Evolutionary conservation across 2,329 filamentous ascomycete genomes (phyloP), one percentile per base, ranked within the genome.

Genomic region (Fusarium sp.): DNA sequence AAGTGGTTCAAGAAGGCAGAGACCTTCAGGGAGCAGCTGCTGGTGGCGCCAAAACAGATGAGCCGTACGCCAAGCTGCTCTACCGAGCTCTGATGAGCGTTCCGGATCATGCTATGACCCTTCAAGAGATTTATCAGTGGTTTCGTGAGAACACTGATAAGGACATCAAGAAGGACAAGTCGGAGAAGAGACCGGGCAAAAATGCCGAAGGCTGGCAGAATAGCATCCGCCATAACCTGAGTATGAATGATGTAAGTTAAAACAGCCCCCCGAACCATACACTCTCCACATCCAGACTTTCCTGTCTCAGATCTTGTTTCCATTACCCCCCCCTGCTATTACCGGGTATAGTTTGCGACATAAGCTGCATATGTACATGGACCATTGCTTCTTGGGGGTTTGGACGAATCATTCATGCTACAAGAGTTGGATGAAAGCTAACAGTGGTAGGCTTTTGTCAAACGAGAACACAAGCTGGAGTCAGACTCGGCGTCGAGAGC

Each of bases 151-250:
- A 97, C 78, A 97, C 95, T 6, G 88, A 89, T 74, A 97, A 96
- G 81, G 89, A 94, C 7, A 86, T 89, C 61, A 96, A 95, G 56
- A 70, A 60, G 78, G 90, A 89, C 9, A 90, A 57, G 20, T 35
- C 58, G 39, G 70, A 57, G 13, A 73, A 70, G 55, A 71, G 71
- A 12, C 68, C 54, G 18, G 70, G 70, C 44, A 72, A 72, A 31
- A 72, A 72, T 39, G 70, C 70, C 58, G 92, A 91, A 75, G 95
- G 95, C 15, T 98, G 95, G 95, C 93, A 95, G 83, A 98, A 98
- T 82, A 97, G 94, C 80, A 97, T 98, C 73, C 90, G 95, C 5
- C 95, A 98, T 81, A 98, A 98, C 76, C 85, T 98, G 13, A 97
- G 94, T 53, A 98, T 98, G 95, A 98, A 98, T 77, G 88, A 88